Evolutionary conservation across 176 grass and related monocot genomes (phyloP).

Genomic region (Pharus latifolius): DNA sequence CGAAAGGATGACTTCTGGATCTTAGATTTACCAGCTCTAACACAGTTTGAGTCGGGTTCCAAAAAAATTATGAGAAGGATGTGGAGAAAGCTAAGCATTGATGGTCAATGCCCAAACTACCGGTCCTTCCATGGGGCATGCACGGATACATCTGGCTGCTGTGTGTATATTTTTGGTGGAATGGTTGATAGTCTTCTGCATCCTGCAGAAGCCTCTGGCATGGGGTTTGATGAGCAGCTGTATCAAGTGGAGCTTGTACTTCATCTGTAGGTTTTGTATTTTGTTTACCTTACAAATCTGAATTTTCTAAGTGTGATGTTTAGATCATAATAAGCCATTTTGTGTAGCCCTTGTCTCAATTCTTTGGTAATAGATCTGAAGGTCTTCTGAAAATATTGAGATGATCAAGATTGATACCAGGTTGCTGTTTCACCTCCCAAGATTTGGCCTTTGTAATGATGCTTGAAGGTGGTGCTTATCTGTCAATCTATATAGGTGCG

Average conservation of each 20-base stretch:
- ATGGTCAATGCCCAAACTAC: conserved; percentile 58
- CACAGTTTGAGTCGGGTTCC: conserved; percentile 38
- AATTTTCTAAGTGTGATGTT: conserved; percentile 13
- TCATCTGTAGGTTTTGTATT: conserved; percentile 42
- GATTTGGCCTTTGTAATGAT: conserved; percentile 12
- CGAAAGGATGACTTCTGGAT: conserved; percentile 94
- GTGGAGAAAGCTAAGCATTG: conserved; percentile 60
- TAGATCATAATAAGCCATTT: conserved; percentile 7
- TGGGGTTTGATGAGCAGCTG: conserved; percentile 70
- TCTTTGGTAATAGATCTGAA: conserved; percentile 10
- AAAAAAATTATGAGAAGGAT: conserved; percentile 48
- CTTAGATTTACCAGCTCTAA: conserved; percentile 54
- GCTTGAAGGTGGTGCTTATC: conserved; percentile 10
- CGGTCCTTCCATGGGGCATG: conserved; percentile 87
- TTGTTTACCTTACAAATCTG: not conserved
- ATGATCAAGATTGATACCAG: not conserved
- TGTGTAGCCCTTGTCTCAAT: conserved; percentile 16
- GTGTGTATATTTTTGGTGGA: conserved; percentile 75
- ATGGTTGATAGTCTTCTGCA: conserved; percentile 60
- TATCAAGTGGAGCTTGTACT: conserved; percentile 69
- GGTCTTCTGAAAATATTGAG: not conserved
- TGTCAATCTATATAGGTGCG: conserved; percentile 5
- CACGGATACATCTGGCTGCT: conserved; percentile 57
- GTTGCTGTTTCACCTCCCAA: not conserved
- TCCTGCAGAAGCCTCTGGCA: conserved; percentile 35